Evolutionary conservation across 495 filamentous ascomycete species (phyloP).

Genomic region (Penicillium lividum): DNA sequence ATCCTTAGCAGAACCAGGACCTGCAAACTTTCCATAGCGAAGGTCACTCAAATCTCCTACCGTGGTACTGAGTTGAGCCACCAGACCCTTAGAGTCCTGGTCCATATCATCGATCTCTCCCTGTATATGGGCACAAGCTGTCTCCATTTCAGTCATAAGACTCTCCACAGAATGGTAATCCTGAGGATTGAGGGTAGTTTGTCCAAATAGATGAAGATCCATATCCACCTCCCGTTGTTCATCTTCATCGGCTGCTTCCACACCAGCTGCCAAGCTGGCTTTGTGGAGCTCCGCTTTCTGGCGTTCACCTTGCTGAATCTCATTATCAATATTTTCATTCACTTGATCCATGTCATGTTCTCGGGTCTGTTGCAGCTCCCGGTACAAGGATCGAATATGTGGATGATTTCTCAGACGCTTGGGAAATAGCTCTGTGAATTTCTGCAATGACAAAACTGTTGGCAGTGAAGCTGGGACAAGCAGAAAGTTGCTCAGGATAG

Average conservation of each 20-base stretch:
- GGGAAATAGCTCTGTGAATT: slow-evolving; percentile 79
- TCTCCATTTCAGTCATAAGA: slow-evolving; percentile 67
- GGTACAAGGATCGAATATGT: slow-evolving; percentile 73
- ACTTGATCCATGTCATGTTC: slow-evolving; percentile 68
- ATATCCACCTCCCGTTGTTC: slow-evolving; percentile 71
- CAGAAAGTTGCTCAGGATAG: slow-evolving; percentile 75
- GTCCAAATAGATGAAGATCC: slow-evolving; percentile 71
- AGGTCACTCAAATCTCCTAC: slow-evolving; percentile 78
- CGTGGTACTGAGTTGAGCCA: slow-evolving; percentile 61
- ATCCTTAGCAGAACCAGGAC: slow-evolving; percentile 56
- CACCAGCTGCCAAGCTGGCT: slow-evolving; percentile 52
- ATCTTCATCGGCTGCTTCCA: slow-evolving; percentile 52
- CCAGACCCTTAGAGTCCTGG: slow-evolving; percentile 58
- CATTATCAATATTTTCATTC: slow-evolving; percentile 63
- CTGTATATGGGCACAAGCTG: slow-evolving; percentile 64
- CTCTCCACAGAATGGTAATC: slow-evolving; percentile 62
- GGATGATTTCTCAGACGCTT: slow-evolving; percentile 66
- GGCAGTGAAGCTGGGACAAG: slow-evolving; percentile 73
- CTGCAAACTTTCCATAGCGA: slow-evolving; percentile 74
- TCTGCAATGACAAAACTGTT: slow-evolving; percentile 67
- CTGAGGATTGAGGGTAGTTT: slow-evolving; percentile 37
- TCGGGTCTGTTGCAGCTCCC: slow-evolving; percentile 72
- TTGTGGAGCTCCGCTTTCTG: slow-evolving; percentile 63
- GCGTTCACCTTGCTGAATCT: slow-evolving; percentile 62
- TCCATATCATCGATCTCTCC: slow-evolving; percentile 64